Conservation (phyloP, 208 protist species). For the Trypanosoma boissoni region DNA sequence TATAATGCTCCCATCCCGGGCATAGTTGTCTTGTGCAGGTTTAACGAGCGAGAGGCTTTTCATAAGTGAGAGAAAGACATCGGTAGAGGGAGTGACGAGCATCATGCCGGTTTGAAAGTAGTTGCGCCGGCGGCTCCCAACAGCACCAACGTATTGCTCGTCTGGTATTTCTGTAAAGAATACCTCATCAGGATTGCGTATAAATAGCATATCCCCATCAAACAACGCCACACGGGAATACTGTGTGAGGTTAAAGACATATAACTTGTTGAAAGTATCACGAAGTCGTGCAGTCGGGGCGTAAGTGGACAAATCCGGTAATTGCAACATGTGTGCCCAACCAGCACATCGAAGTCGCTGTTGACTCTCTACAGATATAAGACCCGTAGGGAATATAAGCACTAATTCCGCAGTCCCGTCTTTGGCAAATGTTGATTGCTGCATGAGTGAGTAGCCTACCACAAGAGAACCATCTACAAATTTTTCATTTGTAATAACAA, state of each 20-base stretch:
- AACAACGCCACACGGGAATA: conserved; percentile 23
- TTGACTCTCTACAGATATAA: conserved; percentile 9
- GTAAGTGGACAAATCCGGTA: conserved; percentile 13
- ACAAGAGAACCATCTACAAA: conserved; percentile 20
- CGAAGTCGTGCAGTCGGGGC: conserved; percentile 2
- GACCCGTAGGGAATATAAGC: conserved; percentile 3
- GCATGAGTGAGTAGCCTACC: conserved; percentile 7
- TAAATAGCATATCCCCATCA: conserved; percentile 23
- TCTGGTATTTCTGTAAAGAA: conserved; percentile 13
- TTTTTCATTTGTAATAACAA: conserved; percentile 19
- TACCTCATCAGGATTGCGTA: conserved; percentile 15
- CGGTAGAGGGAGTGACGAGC: conserved; percentile 13
- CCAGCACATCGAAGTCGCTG: conserved; percentile 13
- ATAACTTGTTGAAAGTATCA: conserved; percentile 22
- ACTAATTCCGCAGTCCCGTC: conserved; percentile 6
- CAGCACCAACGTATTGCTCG: conserved; percentile 14
- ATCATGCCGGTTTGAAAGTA: conserved; percentile 28
- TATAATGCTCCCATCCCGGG: conserved; percentile 14
- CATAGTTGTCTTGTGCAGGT: neutral
- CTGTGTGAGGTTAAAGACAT: conserved; percentile 22
- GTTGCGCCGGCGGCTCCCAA: conserved; percentile 2
- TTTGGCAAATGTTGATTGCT: conserved; percentile 4
- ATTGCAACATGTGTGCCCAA: conserved; percentile 8
- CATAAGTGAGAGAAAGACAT: conserved; percentile 7
- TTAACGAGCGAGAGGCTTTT: neutral